Conservation (phyloP, 116 monocot species). For the Papilionanthe hybrid region DNA sequence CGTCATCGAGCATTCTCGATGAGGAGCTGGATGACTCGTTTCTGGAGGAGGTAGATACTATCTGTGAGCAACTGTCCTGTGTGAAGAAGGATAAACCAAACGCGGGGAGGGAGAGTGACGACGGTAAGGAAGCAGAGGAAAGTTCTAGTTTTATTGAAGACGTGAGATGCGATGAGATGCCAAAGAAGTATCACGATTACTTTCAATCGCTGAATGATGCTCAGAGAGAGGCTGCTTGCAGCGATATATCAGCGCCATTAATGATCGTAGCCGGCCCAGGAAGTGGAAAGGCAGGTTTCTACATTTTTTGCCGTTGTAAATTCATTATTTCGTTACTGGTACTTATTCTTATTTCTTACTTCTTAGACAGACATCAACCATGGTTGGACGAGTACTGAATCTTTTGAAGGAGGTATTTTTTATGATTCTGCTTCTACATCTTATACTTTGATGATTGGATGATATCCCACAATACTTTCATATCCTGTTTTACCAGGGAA, state of each 20-base stretch:
- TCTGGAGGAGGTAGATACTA: slow-evolving; percentile 59
- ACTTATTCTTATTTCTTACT: background rate
- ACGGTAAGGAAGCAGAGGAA: background rate
- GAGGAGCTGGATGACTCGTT: slow-evolving; percentile 73
- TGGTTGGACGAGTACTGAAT: slow-evolving; percentile 88
- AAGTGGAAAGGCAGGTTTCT: slow-evolving; percentile 70
- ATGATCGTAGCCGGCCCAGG: slow-evolving; percentile 92
- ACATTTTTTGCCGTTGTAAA: background rate
- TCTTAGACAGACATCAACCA: slow-evolving; percentile 28
- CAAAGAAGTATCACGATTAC: slow-evolving; percentile 55
- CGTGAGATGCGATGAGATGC: slow-evolving; percentile 13
- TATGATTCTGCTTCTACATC: background rate
- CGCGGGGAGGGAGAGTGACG: slow-evolving; percentile 1
- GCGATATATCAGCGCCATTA: slow-evolving; percentile 58
- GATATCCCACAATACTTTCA: background rate
- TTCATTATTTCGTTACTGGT: background rate
- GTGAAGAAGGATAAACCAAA: slow-evolving; percentile 24
- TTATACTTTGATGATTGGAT: background rate
- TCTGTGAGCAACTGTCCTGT: slow-evolving; percentile 48
- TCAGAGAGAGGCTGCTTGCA: slow-evolving; percentile 82
- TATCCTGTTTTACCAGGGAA: slow-evolving; percentile 36
- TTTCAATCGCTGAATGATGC: slow-evolving; percentile 61
- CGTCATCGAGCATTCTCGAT: slow-evolving; percentile 28
- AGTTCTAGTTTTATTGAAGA: background rate
- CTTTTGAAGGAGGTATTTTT: slow-evolving; percentile 72